These are phyloP conservation scores for Aegilops speltoides DNA, from an alignment of 176 grass and related monocot genomes.

Conservation along the genomic window DNA sequence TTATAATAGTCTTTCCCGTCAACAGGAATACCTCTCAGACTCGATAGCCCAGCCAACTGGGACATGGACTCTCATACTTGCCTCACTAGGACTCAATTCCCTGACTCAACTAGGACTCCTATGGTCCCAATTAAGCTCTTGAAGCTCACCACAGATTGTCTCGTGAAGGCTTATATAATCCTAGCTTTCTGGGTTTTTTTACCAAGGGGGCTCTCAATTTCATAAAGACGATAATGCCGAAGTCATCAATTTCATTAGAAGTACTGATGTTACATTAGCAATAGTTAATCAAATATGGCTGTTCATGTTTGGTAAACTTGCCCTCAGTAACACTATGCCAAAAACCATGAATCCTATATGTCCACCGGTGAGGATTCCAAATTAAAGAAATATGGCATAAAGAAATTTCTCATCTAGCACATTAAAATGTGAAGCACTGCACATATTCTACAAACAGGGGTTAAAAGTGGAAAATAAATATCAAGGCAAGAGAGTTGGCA, in stretches of 20 bases:
- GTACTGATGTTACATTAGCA: neutral
- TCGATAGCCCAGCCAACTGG: neutral
- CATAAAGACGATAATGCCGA: neutral
- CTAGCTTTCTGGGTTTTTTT: neutral
- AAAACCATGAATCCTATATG: neutral
- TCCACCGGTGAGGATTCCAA: neutral
- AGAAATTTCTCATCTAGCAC: neutral
- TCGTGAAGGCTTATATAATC: conserved; percentile 2
- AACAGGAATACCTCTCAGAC: neutral
- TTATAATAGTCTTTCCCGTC: neutral
- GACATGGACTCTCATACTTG: conserved; percentile 3
- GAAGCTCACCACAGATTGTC: neutral
- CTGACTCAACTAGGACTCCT: neutral
- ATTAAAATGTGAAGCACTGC: neutral
- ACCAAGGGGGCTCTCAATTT: neutral
- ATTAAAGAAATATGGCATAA: conserved; percentile 6
- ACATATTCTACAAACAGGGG: neutral
- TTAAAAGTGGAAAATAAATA: conserved; percentile 1
- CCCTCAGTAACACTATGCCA: neutral
- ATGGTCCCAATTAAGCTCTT: neutral
- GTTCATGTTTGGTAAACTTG: neutral
- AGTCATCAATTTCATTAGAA: neutral
- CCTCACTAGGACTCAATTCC: neutral
- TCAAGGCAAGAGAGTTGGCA: conserved; percentile 27
- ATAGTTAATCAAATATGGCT: conserved; percentile 6